Conservation (phyloP, 805 yeast genomes). For the Starmerella bacillaris region DNA sequence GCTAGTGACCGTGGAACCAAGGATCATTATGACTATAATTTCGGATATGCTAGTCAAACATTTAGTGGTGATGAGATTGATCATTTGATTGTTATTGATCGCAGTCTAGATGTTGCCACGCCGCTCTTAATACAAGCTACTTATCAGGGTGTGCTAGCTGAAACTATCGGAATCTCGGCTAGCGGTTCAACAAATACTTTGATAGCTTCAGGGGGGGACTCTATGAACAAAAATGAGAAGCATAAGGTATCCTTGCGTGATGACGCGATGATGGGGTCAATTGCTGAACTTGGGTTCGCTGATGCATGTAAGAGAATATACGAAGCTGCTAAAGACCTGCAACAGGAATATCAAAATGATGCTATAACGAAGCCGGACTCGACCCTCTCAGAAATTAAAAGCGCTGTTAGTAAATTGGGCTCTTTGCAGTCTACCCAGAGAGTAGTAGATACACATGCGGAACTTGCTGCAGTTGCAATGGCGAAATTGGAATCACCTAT, state of each 20-base stretch:
- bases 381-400: conserved; percentile 45
- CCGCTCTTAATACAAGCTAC: conserved; percentile 60
- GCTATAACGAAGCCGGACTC: conserved; percentile 28
- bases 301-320: conserved; percentile 60
- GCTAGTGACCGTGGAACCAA: neutral
- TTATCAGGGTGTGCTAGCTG: conserved; percentile 69
- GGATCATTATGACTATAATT: conserved; percentile 16
- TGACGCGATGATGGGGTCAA: conserved; percentile 19
- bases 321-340: conserved; percentile 49
- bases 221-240: neutral
- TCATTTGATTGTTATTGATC: conserved; percentile 62
- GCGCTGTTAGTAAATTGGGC: conserved; percentile 53
- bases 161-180: conserved; percentile 33
- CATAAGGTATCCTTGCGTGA: conserved; percentile 5
- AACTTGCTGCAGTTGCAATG: conserved; percentile 49
- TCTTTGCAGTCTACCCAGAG: conserved; percentile 50
- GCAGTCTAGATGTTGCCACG: conserved; percentile 57
- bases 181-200: conserved; percentile 18
- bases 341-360: conserved; percentile 38
- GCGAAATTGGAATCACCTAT: conserved; percentile 26
- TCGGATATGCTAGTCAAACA: conserved; percentile 17
- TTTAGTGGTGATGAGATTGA: conserved; percentile 23
- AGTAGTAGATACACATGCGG: conserved; percentile 53
- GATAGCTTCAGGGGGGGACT: neutral
- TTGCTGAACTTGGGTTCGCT: conserved; percentile 59